Evolutionary conservation across 1,284 basidiomycete species (phyloP), one percentile per base, ranked within the genome.

Genomic region (Porodaedalea pini): DNA sequence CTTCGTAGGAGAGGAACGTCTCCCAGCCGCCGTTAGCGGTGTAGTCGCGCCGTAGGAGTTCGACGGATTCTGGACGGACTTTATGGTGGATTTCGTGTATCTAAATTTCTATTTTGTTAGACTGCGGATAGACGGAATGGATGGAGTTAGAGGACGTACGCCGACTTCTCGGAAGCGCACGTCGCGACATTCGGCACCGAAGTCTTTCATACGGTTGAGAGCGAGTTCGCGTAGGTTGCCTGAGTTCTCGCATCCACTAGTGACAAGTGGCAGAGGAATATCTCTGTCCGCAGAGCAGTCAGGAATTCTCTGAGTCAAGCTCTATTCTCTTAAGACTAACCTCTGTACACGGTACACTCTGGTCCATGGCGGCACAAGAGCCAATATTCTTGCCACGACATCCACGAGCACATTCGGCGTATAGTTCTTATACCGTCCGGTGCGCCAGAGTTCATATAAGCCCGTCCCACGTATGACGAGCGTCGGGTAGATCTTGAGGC

Each of bases 81-180:
- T 97, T 95, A 77, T 97, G 87, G 71, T 99, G 97, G 54, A 99
- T 99, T 75, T 99, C 97, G 73, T 98, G 95, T 57, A 95, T 91
- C 91, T 94, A 67, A 13, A 47, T 8, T 56, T 19, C 54, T 54
- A 51, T 48, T 51, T 36, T 34, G 39, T 37, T 32, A 41, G 23
- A 44, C 31, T 43, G 56, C 50, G 41, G 19, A 11, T 47, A 2
- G 45, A n/a, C n/a, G 13, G 19, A 27, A 32, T 47, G 45, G 31
- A 34, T 54, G 41, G 36, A 44, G 59, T 44, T 34, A 32, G 56
- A 51, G 15, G 11, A 81, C 88, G 69, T 73, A 98, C 90, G 43
- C 97, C 97, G 45, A 99, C 97, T 82, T 99, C 97, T 51, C 97
- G 90, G 75, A 92, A 97, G 47, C 97, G 86, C 29, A 99, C 96